Base-by-base conservation (phyloP, 2,329 filamentous ascomycete genomes). In the Nemania sp. region DNA sequence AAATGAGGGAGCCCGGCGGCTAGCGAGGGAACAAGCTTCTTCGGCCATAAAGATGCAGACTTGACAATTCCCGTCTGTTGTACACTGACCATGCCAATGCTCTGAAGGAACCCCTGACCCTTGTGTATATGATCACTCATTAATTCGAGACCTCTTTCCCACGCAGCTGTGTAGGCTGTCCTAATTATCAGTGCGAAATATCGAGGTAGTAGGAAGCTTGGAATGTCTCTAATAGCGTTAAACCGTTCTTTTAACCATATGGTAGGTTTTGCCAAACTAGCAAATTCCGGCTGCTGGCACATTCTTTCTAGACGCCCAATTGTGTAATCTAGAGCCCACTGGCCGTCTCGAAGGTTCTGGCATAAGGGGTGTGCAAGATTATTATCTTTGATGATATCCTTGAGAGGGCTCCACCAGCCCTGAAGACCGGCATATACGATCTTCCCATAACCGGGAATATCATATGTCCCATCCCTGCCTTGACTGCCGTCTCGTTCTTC, bases 371-470 rank as follows among this genome's bases (percentile, higher is more conserved):
- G 96, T 0, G 93, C 96, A 8, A 99, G 87, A 77, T 98, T 90
- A 78, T 99, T 99, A 71, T 96, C 90, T 58, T 86, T 88, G 73
- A 98, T 92, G 69, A 99, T 91, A 65, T 92, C 86, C 74, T 93
- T 91, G 49, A 99, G 83, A 0, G 97, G 84, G 78, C 94, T 98
- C 94, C 95, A 97, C 95, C 96, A 99, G 43, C 97, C 97, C 79
- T 99, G 96, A n/a, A 99, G 86, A 68, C 96, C 96, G 68, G 95
- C 95, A 79, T 98, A 99, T 1, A 98, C 93, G 49, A 98, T 86
- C 67, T 92, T 89, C 2, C 94, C 95, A 76, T 94, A 85, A 0
- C 90, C 90, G 1, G 96, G 96, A 71, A 99, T 91, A 60, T 90
- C 88, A 81, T 98, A 99, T 8, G 90, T 90, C n/a, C 96, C 95